Base-by-base conservation (phyloP, 441 rosid genomes). In the Bruguiera hainesii region DNA sequence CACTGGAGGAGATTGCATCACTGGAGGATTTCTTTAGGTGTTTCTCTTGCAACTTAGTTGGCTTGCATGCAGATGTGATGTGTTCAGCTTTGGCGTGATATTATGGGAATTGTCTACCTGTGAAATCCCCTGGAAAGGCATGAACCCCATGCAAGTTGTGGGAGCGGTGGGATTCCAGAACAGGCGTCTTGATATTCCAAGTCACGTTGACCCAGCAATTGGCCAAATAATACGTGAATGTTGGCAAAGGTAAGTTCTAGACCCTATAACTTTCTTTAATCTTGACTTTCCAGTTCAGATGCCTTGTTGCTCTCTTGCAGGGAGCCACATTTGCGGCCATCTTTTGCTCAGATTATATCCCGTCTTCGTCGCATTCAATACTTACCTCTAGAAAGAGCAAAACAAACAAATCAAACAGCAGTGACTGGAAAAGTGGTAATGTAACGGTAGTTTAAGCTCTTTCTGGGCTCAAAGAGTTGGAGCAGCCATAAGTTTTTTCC, bases 91-190 rank as follows among this genome's bases (percentile, higher is more conserved):
- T 81, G 99, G 99, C 65, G 98, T 96, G 58, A 96, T 96, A 82
- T 78, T 92, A 65, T 96, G 99, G 99, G 99, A 96, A 77, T 55
- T 96, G 77, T 83, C 85, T 30, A 92, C 99, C 39, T 76, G 85
- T 76, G 63, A 74, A 31, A 71, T 90, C 62, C 99, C 99, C 10
- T 96, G 99, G 99, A 87, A 83, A 79, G 98, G 98, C 56, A 80
- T 96, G 85, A 96, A 96, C 65, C 97, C 99, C 9, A 93, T 93
- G 97, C 99, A 96, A 75, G 99, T 96, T 49, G 99, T 96, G 69
- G 99, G 98, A 71, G 99, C 99, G 61, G 98, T 96, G 42, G 99
- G 99, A 60, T 96, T 96, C 82, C 97, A 96, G 71, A 84, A 92
- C 71, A 81, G 93, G 56, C 98, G 85, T 20, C 96, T 92, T 8